Evolutionary conservation across 257 asterid genomes (phyloP), one percentile per base, ranked within the genome.

Genomic region (Dorcoceras hygrometricum): DNA sequence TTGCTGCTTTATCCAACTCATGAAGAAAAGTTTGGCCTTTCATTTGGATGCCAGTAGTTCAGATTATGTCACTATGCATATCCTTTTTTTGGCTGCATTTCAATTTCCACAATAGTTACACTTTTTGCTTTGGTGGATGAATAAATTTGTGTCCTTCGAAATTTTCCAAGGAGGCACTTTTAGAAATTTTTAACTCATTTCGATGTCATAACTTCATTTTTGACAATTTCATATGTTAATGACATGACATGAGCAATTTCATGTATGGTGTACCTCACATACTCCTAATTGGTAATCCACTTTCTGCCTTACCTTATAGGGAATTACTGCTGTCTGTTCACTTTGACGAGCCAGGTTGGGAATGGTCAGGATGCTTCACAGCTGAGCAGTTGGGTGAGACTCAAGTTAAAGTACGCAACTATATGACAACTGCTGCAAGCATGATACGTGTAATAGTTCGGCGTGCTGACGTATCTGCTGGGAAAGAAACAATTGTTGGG

Each of bases 281-380:
- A 19, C 60, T 55, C 53, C 62, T 61, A 50, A 32, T 23, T 64
- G 28, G 58, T 58, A 29, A 2, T 75, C 65, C 48, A 68, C 12
- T 55, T 53, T 57, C 28, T 46, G 59, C 67, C 46, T 55, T 68
- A 68, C 19, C 69, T 53, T 74, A 76, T 87, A 93, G 99, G 87
- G 99, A 90, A 34, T 77, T 90, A 56, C 77, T 88, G 73, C 85
- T 93, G 68, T 86, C 95, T 23, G 76, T 93, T 65, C 87, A 91
- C 58, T 85, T 93, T 71, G 87, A 82, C 64, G 99, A 83, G 72
- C 96, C 97, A 68, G 97, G 99, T 71, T 90, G 95, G 91, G 96
- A 93, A 84, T 93, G 97, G 97, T 93, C 99, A 43, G 99, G 99
- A 43, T 84, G 94, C 80, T 93, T 93, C 85, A 85, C 83, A 64